Evolutionary conservation across 2,329 filamentous ascomycete species (phyloP), one percentile per base, ranked within the genome.

Genomic region (Xylaria polymorpha): DNA sequence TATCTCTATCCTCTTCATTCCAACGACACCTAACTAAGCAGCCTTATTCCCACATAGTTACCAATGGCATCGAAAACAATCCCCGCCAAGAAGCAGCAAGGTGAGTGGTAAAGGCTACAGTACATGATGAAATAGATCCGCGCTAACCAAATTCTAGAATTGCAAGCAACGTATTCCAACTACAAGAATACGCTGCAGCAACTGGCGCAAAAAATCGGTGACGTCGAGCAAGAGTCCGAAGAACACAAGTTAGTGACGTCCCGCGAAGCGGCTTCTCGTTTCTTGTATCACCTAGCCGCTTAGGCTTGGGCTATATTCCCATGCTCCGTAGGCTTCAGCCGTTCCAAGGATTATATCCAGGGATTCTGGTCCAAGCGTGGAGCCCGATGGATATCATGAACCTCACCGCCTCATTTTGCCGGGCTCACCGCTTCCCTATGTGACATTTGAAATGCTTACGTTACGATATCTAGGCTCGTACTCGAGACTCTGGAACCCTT

Each of bases 171-270:
- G 75, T 96, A 96, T 80, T 88, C 88, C 74, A 93, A 90, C 81
- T 95, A 89, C 82, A 92, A 92, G 79, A 90, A 88, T 75, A 90
- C 86, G 3, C 88, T 99, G 67, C 95, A 98, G 82, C 93, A 96
- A 78, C 90, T 99, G 77, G 96, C 96, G 37, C 91, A 94, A 78
- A 98, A 97, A 81, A 98, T 99, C 75, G 96, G 96, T 48, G 94
- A 98, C 79, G 94, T 99, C 66, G 96, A 99, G 83, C 94, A 97
- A 80, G 96, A 98, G 80, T 91, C 93, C 22, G 96, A 99, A 81
- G 96, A 99, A 81, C 96, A 99, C 86, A 98, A 97, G 96, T 98
- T 83, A 80, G 91, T 83, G 51, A 70, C 70, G 39, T 68, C 37
- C 61, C 60, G 66, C 64, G 37, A 20, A 64, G 9, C 41, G 14